phyloP scores from a whole-genome alignment of 2,329 filamentous ascomycete genomes.

The Aspergillus floridensis region DNA sequence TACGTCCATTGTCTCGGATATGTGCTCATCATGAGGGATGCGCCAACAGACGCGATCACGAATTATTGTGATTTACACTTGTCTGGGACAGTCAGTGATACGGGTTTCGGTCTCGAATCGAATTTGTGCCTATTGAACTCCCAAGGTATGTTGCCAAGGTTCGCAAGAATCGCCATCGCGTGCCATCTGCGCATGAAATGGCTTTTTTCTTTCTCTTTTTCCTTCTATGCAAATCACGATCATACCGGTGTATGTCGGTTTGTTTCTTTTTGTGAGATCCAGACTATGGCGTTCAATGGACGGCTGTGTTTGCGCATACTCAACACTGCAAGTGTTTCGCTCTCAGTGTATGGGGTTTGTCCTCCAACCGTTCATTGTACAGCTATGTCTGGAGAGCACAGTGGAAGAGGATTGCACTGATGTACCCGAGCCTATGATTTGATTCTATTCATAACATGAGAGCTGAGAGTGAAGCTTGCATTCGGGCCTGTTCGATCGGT shows the following conservation, averaged over 20 bases:
- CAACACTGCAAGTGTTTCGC: neutral
- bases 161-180: neutral
- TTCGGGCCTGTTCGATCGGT: neutral
- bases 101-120: conserved; percentile 11
- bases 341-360: neutral
- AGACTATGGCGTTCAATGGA: neutral
- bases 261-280: neutral
- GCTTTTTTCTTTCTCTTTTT: neutral
- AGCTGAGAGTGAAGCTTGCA: neutral
- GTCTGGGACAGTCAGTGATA: conserved; percentile 15
- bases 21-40: conserved; percentile 12
- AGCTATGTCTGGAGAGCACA: neutral
- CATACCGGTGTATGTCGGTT: neutral
- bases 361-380: neutral
- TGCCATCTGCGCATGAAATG: neutral
- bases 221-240: neutral
- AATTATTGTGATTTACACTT: conserved; percentile 20
- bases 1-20: conserved; percentile 5
- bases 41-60: conserved; percentile 30
- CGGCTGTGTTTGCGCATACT: neutral
- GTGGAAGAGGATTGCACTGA: neutral
- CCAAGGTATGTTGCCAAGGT: conserved; percentile 18
- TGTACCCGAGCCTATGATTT: neutral
- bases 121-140: conserved; percentile 14
- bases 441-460: neutral